Conservation (phyloP, 75 land plant species). For the Cunninghamia lanceolata region DNA sequence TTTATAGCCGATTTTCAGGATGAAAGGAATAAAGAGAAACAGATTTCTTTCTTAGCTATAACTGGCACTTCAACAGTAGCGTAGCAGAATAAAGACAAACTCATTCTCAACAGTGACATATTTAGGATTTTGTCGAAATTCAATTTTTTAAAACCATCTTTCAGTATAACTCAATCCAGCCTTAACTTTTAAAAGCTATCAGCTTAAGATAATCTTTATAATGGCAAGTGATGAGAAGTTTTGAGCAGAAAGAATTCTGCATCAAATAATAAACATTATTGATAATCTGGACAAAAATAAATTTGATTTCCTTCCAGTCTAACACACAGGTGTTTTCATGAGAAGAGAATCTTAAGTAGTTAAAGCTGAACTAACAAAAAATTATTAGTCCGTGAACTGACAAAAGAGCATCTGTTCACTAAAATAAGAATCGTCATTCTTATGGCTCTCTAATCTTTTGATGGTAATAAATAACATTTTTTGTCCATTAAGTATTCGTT, state of each 20-base stretch:
- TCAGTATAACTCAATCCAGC: not conserved
- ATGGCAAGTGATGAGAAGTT: not conserved
- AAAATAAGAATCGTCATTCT: not conserved
- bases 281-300: not conserved
- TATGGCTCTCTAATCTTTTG: not conserved
- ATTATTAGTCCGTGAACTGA: not conserved
- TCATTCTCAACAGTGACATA: not conserved
- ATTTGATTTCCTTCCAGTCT: slow-evolving; percentile 1
- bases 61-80: not conserved
- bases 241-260: not conserved
- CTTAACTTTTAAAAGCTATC: not conserved
- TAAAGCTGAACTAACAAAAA: not conserved
- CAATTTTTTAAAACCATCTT: not conserved
- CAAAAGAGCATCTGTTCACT: not conserved
- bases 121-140: not conserved
- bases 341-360: not conserved
- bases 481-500: not conserved
- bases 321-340: not conserved
- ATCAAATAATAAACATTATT: not conserved
- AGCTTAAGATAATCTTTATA: not conserved
- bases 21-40: not conserved
- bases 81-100: not conserved
- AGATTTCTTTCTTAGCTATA: not conserved
- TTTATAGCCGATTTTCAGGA: not conserved
- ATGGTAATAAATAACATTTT: not conserved